phyloP scores from a whole-genome alignment of 768 basidiomycete species.

The Panaeolus papilionaceus region DNA sequence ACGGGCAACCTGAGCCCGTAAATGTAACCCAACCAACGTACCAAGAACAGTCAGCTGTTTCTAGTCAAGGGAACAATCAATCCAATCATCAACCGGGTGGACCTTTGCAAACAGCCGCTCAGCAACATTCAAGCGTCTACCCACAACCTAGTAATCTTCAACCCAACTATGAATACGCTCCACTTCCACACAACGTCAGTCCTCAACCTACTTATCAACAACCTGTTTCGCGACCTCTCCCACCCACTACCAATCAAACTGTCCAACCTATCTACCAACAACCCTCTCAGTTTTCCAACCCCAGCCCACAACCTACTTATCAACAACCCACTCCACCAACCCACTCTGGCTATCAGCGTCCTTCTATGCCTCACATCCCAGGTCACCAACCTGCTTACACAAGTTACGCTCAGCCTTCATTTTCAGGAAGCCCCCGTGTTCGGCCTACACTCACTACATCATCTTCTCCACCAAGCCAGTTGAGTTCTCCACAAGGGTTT shows the following conservation, averaged over 20 bases:
- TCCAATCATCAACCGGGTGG: neutral
- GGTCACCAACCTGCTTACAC: neutral
- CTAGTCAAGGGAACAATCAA: constrained; percentile 14
- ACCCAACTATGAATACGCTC: neutral
- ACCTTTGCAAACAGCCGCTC: neutral
- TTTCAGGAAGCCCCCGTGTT: neutral
- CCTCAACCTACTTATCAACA: constrained; percentile 3
- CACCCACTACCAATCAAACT: neutral
- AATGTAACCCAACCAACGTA: constrained; percentile 3
- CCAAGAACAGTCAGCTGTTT: constrained; percentile 16
- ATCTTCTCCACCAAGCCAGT: neutral
- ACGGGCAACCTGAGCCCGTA: constrained; percentile 5
- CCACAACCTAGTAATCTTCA: neutral
- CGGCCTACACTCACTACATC: neutral
- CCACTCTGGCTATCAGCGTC: neutral
- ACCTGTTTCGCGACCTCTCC: neutral
- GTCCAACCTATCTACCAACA: constrained; percentile 3
- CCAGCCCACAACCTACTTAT: neutral
- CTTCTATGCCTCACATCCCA: neutral
- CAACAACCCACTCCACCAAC: neutral
- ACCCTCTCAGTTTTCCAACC: neutral
- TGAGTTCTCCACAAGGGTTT: neutral
- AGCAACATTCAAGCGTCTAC: neutral
- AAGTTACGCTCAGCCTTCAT: neutral
- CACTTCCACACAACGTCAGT: neutral